Evolutionary conservation across 2,329 filamentous ascomycete genomes (phyloP).

Genomic region (Purpureocillium takamizusanense): DNA sequence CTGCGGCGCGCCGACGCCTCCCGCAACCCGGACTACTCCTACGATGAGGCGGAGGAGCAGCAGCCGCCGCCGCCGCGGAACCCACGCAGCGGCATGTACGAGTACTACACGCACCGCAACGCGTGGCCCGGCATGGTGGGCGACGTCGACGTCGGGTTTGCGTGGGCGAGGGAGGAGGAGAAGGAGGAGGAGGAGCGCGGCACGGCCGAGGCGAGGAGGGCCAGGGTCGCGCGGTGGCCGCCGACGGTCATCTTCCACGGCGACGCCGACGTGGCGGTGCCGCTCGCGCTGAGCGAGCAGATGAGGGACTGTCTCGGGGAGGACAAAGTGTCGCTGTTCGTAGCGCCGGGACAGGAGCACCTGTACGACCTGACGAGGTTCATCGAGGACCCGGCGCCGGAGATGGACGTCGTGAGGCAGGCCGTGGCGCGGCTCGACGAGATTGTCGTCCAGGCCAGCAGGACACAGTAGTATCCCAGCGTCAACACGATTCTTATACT

Average conservation of each 20-base stretch:
- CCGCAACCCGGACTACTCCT: conserved; percentile 16
- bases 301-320: conserved; percentile 16
- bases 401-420: conserved; percentile 17
- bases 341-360: conserved; percentile 17
- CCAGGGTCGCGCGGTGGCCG: conserved; percentile 16
- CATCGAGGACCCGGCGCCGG: conserved; percentile 17
- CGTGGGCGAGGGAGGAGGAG: conserved; percentile 13
- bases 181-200: too few relatives aligned
- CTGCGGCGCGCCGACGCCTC: conserved; percentile 15
- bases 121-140: conserved; percentile 16
- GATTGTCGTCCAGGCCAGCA: too few relatives aligned
- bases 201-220: conserved; percentile 4
- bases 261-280: conserved; percentile 17
- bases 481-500: too few relatives aligned
- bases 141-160: conserved; percentile 20
- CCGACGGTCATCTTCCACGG: conserved; percentile 24
- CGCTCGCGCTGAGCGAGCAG: conserved; percentile 15
- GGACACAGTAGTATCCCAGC: too few relatives aligned
- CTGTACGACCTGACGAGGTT: conserved; percentile 19
- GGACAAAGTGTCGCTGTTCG: conserved; percentile 16
- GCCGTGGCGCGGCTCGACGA: conserved; percentile 14
- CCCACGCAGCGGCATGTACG: conserved; percentile 17
- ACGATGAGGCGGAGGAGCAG: conserved; percentile 1
- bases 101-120: conserved; percentile 24
- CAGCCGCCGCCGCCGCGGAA: not conserved